Evolutionary conservation across 768 basidiomycete species (phyloP).

Genomic region (Mycena venus): DNA sequence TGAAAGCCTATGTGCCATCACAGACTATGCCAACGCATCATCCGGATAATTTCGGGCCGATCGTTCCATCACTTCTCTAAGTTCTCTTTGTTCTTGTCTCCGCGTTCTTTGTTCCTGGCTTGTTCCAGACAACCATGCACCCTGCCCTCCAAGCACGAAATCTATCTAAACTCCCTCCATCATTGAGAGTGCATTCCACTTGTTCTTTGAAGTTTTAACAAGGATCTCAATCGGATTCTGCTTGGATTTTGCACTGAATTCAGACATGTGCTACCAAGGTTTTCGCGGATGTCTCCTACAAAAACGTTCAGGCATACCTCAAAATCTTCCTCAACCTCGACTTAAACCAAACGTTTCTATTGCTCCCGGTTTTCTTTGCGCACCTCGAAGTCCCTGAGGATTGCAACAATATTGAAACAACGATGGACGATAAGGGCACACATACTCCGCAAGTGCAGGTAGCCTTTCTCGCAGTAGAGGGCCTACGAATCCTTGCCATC

Average conservation of each 20-base stretch:
- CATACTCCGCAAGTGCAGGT: not conserved
- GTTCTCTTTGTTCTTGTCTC: no score
- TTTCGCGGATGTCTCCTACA: not conserved
- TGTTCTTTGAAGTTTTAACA: no score
- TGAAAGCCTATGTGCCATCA: no score
- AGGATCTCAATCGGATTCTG: no score
- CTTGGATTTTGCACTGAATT: not conserved
- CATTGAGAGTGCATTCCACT: not conserved
- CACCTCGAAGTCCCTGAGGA: not conserved
- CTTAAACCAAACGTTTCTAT: not conserved
- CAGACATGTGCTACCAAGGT: not conserved
- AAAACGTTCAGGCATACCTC: not conserved
- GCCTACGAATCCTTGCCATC: not conserved
- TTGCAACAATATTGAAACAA: not conserved
- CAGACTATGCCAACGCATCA: no score
- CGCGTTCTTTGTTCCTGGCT: no score
- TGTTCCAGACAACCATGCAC: not conserved
- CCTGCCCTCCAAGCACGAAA: not conserved
- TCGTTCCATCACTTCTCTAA: no score
- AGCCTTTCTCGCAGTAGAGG: not conserved
- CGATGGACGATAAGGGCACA: not conserved
- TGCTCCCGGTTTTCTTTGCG: not conserved
- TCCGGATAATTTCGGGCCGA: no score
- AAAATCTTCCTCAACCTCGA: not conserved
- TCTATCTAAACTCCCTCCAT: not conserved